These are phyloP conservation scores for Metarhizium rileyi DNA, from an alignment of 2,329 filamentous ascomycete species.

Conservation along the genomic window DNA sequence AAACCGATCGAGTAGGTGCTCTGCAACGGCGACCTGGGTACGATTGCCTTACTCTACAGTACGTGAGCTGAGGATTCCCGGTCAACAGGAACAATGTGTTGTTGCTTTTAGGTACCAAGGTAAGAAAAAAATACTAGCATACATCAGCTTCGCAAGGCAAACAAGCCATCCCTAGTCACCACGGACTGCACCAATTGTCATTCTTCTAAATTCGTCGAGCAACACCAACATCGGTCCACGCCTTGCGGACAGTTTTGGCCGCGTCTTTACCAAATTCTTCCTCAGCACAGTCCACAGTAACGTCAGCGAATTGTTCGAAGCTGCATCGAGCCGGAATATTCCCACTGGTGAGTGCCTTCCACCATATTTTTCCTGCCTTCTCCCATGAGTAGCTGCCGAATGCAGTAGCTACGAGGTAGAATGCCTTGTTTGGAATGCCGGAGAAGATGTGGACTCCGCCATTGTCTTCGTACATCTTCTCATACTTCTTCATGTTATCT, in stretches of 20 bases:
- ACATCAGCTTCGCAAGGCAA: background rate
- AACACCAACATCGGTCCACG: conserved; percentile 40
- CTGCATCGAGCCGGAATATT: conserved; percentile 29
- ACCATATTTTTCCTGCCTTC: conserved; percentile 44
- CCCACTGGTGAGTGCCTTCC: conserved; percentile 36
- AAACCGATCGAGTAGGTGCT: too few relatives aligned
- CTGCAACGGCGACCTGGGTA: too few relatives aligned
- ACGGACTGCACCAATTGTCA: conserved; percentile 5
- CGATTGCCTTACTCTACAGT: too few relatives aligned
- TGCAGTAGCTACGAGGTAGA: conserved; percentile 36
- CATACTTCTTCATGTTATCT: conserved; percentile 35
- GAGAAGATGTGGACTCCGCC: conserved; percentile 47
- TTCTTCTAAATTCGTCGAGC: conserved; percentile 12
- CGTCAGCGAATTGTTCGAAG: conserved; percentile 39
- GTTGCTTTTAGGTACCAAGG: background rate
- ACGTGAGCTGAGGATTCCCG: too few relatives aligned
- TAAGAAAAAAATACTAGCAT: background rate
- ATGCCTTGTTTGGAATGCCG: conserved; percentile 48
- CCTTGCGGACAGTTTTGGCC: conserved; percentile 33
- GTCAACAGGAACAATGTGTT: background rate
- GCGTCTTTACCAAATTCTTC: conserved; percentile 31
- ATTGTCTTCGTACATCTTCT: conserved; percentile 32
- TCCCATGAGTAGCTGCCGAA: conserved; percentile 46
- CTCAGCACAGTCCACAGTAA: conserved; percentile 35
- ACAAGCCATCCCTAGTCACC: conserved; percentile 1